Evolutionary conservation across 139 green algal species (phyloP).

Genomic region (Picochlorum sp.): DNA sequence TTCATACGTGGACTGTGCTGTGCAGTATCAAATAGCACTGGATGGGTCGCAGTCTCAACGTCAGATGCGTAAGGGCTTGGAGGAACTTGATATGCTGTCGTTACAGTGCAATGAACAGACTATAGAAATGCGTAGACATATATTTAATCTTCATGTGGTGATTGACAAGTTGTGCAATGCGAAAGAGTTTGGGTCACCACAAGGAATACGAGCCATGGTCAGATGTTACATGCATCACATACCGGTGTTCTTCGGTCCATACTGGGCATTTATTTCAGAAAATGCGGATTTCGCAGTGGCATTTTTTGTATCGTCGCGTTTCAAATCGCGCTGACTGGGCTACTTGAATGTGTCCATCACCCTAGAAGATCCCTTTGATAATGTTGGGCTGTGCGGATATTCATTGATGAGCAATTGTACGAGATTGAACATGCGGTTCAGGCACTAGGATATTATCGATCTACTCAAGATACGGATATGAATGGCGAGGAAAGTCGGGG

Average conservation of each 20-base stretch:
- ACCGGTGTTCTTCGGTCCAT: constrained; percentile 50
- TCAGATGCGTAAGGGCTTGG: neutral
- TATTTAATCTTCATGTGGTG: constrained; percentile 15
- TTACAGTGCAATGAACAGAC: neutral
- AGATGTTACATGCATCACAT: constrained; percentile 39
- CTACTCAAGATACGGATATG: no score
- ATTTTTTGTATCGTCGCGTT: constrained; percentile 38
- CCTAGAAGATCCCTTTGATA: constrained; percentile 57
- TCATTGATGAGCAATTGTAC: constrained; percentile 37
- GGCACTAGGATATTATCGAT: neutral
- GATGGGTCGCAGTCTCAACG: constrained; percentile 15
- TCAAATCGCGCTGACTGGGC: constrained; percentile 28
- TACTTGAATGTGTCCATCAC: constrained; percentile 39
- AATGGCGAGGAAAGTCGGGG: no score
- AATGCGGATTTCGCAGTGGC: constrained; percentile 33
- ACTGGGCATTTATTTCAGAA: constrained; percentile 32
- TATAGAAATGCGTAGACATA: constrained; percentile 8
- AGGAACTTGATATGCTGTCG: constrained; percentile 3
- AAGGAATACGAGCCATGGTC: constrained; percentile 16
- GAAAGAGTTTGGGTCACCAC: constrained; percentile 47
- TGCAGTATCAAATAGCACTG: constrained; percentile 21
- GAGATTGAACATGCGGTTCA: constrained; percentile 37
- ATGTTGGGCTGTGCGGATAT: constrained; percentile 46
- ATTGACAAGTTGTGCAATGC: constrained; percentile 40
- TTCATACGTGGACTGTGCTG: neutral